phyloP scores from a whole-genome alignment of 1,284 basidiomycete genomes.

The Sanguinoderma infundibulare region DNA sequence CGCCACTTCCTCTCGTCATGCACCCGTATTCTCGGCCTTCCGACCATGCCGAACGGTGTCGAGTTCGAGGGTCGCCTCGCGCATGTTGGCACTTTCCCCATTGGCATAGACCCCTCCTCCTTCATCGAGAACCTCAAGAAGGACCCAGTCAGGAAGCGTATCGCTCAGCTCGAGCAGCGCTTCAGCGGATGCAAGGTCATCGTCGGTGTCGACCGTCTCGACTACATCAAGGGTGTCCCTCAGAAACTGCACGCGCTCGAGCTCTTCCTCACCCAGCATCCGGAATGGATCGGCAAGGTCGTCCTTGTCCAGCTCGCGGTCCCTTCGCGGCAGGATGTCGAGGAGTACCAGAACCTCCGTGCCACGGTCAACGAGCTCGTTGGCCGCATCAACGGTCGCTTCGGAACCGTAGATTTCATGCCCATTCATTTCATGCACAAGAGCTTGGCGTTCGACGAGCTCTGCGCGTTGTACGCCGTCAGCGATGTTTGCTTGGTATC shows the following conservation, averaged over 20 bases:
- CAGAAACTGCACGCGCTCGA: slow-evolving; percentile 98
- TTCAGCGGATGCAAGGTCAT: slow-evolving; percentile 97
- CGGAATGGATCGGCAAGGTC: slow-evolving; percentile 99
- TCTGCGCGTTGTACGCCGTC: slow-evolving; percentile 95
- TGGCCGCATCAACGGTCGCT: slow-evolving; percentile 96
- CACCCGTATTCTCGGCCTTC: slow-evolving; percentile 94
- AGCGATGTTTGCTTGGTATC: slow-evolving; percentile 97
- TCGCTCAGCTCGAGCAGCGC: slow-evolving; percentile 83
- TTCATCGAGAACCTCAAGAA: slow-evolving; percentile 89
- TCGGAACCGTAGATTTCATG: slow-evolving; percentile 99
- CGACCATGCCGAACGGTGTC: slow-evolving; percentile 98
- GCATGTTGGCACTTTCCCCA: slow-evolving; percentile 98
- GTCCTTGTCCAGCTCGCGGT: slow-evolving; percentile 97
- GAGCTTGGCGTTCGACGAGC: slow-evolving; percentile 90
- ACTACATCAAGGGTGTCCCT: slow-evolving; percentile 99
- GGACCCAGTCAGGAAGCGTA: slow-evolving; percentile 79
- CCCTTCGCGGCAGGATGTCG: slow-evolving; percentile 96
- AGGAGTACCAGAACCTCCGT: slow-evolving; percentile 98
- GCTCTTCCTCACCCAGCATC: slow-evolving; percentile 95
- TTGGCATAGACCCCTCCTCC: slow-evolving; percentile 94
- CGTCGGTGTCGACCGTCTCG: slow-evolving; percentile 96
- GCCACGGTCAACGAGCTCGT: slow-evolving; percentile 98
- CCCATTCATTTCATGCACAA: slow-evolving; percentile 99
- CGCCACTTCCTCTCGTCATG: slow-evolving; percentile 99
- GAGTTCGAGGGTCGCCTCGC: slow-evolving; percentile 95